phyloP scores from a whole-genome alignment of 2,329 filamentous ascomycete species.

The Aureobasidium sp. region DNA sequence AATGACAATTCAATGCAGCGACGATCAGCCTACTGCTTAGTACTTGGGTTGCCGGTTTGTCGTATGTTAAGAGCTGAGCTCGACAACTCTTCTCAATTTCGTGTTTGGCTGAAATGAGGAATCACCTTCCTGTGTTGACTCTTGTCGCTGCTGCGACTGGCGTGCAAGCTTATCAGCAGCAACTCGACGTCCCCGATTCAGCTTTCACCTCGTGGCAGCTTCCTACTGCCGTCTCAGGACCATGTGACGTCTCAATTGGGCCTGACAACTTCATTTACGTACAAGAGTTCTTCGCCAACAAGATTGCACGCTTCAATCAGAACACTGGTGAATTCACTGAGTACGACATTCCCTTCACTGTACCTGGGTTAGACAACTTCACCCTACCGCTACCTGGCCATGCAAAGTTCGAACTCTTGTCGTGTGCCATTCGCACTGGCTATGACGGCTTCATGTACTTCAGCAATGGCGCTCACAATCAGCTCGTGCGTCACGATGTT shows the following conservation, averaged over 20 bases:
- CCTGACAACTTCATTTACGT: neutral
- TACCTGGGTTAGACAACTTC: neutral
- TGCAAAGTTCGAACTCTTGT: neutral
- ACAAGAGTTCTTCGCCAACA: constrained; percentile 3
- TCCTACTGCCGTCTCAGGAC: neutral
- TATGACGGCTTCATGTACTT: constrained; percentile 19
- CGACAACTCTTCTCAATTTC: neutral
- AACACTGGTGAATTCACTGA: neutral
- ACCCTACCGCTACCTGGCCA: neutral
- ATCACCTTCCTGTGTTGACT: neutral
- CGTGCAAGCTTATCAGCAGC: neutral
- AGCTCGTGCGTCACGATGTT: constrained; percentile 18
- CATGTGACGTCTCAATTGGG: neutral
- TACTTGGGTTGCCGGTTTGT: neutral
- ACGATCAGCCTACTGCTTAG: neutral
- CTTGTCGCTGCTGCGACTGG: neutral
- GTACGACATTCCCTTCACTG: neutral
- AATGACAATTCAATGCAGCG: too few relatives aligned
- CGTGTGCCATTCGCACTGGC: neutral
- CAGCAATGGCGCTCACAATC: constrained; percentile 18
- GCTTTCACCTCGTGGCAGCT: constrained; percentile 1
- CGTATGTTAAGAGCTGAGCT: neutral
- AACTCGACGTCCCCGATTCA: neutral
- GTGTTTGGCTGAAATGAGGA: neutral
- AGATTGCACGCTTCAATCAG: constrained; percentile 1